These are phyloP conservation scores for Terfezia claveryi DNA, from an alignment of 495 filamentous ascomycete genomes.

Conservation along the genomic window DNA sequence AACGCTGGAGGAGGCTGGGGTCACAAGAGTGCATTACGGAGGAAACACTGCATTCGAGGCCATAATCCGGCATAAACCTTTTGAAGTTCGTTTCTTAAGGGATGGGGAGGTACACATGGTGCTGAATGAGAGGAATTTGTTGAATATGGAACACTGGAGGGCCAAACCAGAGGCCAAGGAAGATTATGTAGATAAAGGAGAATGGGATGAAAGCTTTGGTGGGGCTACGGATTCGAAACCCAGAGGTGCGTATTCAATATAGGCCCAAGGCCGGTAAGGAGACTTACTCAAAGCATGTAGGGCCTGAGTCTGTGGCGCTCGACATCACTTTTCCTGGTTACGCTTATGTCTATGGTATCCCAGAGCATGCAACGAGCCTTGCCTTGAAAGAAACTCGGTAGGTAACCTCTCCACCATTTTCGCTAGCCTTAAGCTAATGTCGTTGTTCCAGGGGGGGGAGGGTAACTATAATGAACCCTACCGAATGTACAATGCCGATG, in stretches of 20 bases:
- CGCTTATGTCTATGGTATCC: conserved; percentile 82
- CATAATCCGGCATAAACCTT: conserved; percentile 59
- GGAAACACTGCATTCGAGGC: conserved; percentile 33
- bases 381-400: conserved; percentile 65
- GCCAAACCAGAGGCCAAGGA: conserved; percentile 52
- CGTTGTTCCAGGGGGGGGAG: conserved; percentile 34
- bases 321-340: conserved; percentile 87
- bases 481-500: conserved; percentile 83
- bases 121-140: conserved; percentile 62
- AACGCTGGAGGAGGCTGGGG: conserved; percentile 30
- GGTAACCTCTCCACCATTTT: conserved; percentile 13
- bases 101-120: conserved; percentile 65
- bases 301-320: conserved; percentile 70
- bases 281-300: conserved; percentile 11
- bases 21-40: conserved; percentile 19
- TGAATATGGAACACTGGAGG: conserved; percentile 94
- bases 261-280: neutral
- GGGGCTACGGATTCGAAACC: conserved; percentile 88
- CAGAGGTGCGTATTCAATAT: conserved; percentile 24
- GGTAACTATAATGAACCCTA: conserved; percentile 83
- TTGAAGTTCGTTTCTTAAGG: conserved; percentile 63
- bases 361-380: conserved; percentile 72
- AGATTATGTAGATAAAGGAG: conserved; percentile 45
- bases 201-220: conserved; percentile 95
- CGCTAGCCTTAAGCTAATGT: conserved; percentile 4